Conservation (phyloP, 2,329 filamentous ascomycete genomes). For the Beauveria rudraprayagi region DNA sequence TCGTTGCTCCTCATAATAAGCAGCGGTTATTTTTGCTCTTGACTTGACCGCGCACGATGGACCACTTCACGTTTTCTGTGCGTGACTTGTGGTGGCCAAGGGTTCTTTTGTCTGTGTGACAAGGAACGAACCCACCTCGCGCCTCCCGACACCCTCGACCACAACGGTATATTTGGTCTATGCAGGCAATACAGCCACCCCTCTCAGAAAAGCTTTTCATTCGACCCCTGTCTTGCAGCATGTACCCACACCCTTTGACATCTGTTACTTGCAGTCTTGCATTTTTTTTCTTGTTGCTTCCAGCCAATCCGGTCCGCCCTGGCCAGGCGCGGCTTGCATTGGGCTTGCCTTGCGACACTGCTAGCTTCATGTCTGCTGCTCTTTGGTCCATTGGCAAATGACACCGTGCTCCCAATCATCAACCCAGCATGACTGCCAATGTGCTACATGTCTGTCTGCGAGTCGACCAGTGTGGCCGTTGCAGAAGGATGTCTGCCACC, state of each 20-base stretch:
- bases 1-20: background rate
- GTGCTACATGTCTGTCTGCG: background rate
- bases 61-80: background rate
- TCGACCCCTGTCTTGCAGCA: slow-evolving; percentile 14
- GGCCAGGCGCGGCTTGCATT: slow-evolving; percentile 10
- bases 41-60: background rate
- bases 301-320: slow-evolving; percentile 1
- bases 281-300: background rate
- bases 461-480: background rate
- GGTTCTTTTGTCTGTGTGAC: slow-evolving; percentile 6
- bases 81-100: slow-evolving; percentile 5
- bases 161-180: slow-evolving; percentile 22
- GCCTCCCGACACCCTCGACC: slow-evolving; percentile 18
- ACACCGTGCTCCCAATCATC: background rate
- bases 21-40: background rate
- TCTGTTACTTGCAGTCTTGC: slow-evolving; percentile 11
- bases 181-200: slow-evolving; percentile 22
- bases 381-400: slow-evolving; percentile 1
- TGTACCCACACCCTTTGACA: slow-evolving; percentile 12
- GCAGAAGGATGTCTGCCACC: background rate
- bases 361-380: background rate
- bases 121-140: slow-evolving; percentile 6
- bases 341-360: slow-evolving; percentile 1
- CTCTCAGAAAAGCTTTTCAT: slow-evolving; percentile 5
- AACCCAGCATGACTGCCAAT: background rate